These are phyloP conservation scores for Leccinum griseonigrum DNA, from an alignment of 1,284 basidiomycete species.

Conservation along the genomic window DNA sequence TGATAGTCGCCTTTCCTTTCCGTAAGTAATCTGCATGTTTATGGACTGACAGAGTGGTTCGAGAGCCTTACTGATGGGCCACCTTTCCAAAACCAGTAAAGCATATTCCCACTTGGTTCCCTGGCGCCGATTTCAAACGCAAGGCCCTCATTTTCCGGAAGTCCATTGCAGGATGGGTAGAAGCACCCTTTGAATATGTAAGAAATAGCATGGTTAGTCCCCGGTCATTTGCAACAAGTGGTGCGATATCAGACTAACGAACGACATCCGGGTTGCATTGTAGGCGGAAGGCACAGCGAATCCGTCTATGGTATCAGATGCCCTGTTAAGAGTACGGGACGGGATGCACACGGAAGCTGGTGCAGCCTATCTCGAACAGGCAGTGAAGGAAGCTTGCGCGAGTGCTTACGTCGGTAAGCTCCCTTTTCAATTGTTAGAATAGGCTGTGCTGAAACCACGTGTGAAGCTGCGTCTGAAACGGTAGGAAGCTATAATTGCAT, in stretches of 20 bases:
- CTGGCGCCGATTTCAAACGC: conserved; percentile 21
- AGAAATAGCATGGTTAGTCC: conserved; percentile 22
- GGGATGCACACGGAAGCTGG: conserved; percentile 8
- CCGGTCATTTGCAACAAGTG: background rate
- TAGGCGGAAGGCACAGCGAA: conserved; percentile 22
- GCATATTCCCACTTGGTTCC: conserved; percentile 24
- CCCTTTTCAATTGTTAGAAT: background rate
- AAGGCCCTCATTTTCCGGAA: conserved; percentile 8
- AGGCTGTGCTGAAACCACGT: conserved; percentile 8
- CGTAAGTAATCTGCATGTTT: conserved; percentile 11
- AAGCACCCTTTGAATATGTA: conserved; percentile 23
- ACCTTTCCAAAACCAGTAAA: conserved; percentile 10
- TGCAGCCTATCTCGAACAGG: conserved; percentile 13
- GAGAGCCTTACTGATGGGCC: background rate
- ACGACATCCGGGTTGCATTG: background rate
- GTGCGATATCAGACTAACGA: conserved; percentile 3
- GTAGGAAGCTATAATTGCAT: conserved; percentile 14
- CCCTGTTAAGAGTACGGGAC: conserved; percentile 12
- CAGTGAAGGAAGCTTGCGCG: conserved; percentile 23
- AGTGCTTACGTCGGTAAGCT: conserved; percentile 17
- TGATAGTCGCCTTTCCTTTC: conserved; percentile 18
- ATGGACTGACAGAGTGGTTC: background rate
- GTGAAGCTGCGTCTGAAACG: conserved; percentile 23
- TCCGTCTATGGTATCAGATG: conserved; percentile 25
- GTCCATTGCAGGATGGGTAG: conserved; percentile 13